Evolutionary conservation across 1,284 basidiomycete species (phyloP).

Genomic region (Agaricales sp.): DNA sequence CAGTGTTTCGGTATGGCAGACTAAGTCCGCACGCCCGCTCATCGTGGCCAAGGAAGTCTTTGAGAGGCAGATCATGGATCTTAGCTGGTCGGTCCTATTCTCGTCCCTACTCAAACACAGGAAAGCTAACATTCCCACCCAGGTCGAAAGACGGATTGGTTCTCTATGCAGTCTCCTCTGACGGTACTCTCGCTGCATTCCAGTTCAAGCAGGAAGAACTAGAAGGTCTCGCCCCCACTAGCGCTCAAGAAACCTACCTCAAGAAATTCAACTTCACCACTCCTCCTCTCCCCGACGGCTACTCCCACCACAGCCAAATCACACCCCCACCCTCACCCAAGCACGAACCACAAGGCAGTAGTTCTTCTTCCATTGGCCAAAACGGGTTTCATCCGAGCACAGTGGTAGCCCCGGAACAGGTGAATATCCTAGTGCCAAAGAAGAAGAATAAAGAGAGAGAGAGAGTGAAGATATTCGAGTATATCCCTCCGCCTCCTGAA

Average conservation of each 20-base stretch:
- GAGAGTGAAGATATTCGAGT: slow-evolving; percentile 29
- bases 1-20: slow-evolving; percentile 89
- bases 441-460: slow-evolving; percentile 63
- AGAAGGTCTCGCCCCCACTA: slow-evolving; percentile 71
- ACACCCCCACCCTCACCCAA: slow-evolving; percentile 39
- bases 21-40: slow-evolving; percentile 80
- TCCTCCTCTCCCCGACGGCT: slow-evolving; percentile 56
- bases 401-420: no score
- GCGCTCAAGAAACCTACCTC: slow-evolving; percentile 68
- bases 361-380: no score
- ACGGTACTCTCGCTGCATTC: slow-evolving; percentile 88
- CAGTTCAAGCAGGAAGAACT: slow-evolving; percentile 75
- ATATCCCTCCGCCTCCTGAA: no score
- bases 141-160: slow-evolving; percentile 90
- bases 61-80: slow-evolving; percentile 89
- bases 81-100: slow-evolving; percentile 70
- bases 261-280: slow-evolving; percentile 67
- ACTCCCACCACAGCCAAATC: slow-evolving; percentile 44
- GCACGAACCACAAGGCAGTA: no score
- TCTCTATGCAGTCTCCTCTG: slow-evolving; percentile 91
- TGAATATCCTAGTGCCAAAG: slow-evolving; percentile 68
- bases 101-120: not conserved
- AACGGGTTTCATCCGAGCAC: no score
- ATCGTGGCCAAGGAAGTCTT: slow-evolving; percentile 93
- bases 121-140: slow-evolving; percentile 6